Evolutionary conservation across 805 yeast species (phyloP).

Genomic region (Lipomyces sp.): DNA sequence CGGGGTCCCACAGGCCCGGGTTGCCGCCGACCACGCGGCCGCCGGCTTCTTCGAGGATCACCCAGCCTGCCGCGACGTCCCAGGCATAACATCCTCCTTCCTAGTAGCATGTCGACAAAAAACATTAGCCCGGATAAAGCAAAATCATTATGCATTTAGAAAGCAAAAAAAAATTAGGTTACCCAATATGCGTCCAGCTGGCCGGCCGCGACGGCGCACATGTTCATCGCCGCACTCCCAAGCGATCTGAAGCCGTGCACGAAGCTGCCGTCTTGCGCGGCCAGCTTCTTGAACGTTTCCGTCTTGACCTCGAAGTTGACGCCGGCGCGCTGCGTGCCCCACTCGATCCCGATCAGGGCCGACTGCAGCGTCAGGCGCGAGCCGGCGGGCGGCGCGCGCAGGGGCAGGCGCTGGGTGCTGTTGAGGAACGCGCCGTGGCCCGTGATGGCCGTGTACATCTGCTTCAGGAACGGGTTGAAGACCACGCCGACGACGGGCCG

Average conservation of each 20-base stretch:
- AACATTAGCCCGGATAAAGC: background rate
- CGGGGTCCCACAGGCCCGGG: slow-evolving; percentile 47
- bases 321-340: slow-evolving; percentile 59
- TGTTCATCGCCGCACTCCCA: slow-evolving; percentile 65
- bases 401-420: slow-evolving; percentile 43
- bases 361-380: slow-evolving; percentile 46
- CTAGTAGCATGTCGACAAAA: slow-evolving; percentile 55
- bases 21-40: slow-evolving; percentile 56
- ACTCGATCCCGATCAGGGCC: slow-evolving; percentile 56
- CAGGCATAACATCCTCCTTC: slow-evolving; percentile 68
- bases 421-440: slow-evolving; percentile 57
- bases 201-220: slow-evolving; percentile 58
- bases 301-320: slow-evolving; percentile 49
- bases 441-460: slow-evolving; percentile 52
- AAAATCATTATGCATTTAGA: background rate
- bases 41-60: slow-evolving; percentile 57
- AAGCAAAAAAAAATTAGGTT: slow-evolving; percentile 1
- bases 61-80: slow-evolving; percentile 72
- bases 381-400: slow-evolving; percentile 32
- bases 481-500: slow-evolving; percentile 61
- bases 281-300: slow-evolving; percentile 47
- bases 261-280: slow-evolving; percentile 51
- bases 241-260: slow-evolving; percentile 60
- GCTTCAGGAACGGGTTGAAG: slow-evolving; percentile 57
- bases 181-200: slow-evolving; percentile 59